Evolutionary conservation across 805 yeast species (phyloP).

Genomic region (Barnettozyma sucrosica): DNA sequence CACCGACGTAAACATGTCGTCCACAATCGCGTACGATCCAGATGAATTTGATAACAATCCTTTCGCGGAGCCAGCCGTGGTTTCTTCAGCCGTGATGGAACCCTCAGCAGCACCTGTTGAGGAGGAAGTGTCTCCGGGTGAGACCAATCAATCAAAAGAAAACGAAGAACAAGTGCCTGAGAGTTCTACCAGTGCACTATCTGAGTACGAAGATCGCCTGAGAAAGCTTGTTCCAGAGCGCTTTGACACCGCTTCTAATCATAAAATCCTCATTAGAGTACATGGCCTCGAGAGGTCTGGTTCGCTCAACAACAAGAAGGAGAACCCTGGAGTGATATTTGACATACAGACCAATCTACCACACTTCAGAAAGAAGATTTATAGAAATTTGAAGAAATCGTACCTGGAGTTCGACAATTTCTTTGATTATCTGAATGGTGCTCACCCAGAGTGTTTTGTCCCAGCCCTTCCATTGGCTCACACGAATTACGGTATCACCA

Average conservation of each 20-base stretch:
- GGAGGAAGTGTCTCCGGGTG: not conserved
- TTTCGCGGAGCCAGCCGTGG: conserved; percentile 42
- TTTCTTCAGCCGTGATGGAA: conserved; percentile 10
- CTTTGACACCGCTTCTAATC: conserved; percentile 23
- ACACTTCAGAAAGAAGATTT: conserved; percentile 61
- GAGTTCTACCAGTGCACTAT: conserved; percentile 2
- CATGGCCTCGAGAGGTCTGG: conserved; percentile 66
- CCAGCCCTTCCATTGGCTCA: conserved; percentile 77
- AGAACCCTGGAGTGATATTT: conserved; percentile 75
- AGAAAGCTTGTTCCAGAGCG: conserved; percentile 23
- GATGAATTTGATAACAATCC: conserved; percentile 60
- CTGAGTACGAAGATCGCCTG: conserved; percentile 3
- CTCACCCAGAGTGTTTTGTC: conserved; percentile 88
- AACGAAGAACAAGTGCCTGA: not conserved
- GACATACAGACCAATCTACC: conserved; percentile 68
- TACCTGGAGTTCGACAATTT: conserved; percentile 71
- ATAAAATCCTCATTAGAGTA: conserved; percentile 49
- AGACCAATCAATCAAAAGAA: not conserved
- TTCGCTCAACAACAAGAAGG: conserved; percentile 44
- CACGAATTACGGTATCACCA: conserved; percentile 77
- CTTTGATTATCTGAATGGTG: conserved; percentile 69
- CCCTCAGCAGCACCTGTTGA: not conserved
- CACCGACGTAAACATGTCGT: conserved; percentile 28
- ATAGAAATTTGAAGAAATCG: conserved; percentile 74
- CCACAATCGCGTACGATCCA: conserved; percentile 42